Evolutionary conservation across 179 eudicot genomes (phyloP), one percentile per base, ranked within the genome.

Genomic region (Vitellaria paradoxa): DNA sequence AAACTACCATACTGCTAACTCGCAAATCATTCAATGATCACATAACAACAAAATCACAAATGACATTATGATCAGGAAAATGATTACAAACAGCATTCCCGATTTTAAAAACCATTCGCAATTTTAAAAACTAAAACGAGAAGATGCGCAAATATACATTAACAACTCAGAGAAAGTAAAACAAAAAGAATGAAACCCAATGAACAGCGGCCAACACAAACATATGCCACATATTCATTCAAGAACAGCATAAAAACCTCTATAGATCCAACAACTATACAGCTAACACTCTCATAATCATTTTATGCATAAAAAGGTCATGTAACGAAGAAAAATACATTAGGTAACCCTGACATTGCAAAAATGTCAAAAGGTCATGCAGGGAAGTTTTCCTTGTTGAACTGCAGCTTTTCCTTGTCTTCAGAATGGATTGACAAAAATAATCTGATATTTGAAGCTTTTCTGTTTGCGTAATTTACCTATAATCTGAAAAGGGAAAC

Each of bases 261-360:
- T 45, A 46, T 60, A 13, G 57, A 74, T 61, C 18, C 10, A 68
- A 68, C 64, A 68, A 49, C 45, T 18, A 57, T 40, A 59, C 8
- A 20, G 56, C 14, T 63, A 61, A 50, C 46, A 72, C 57, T n/a
- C n/a, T 59, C 18, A 37, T 45, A 24, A 66, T 63, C 14, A 74
- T 30, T 49, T 18, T 20, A 72, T 15, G 20, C 30, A 70, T 20
- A 60, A 37, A 37, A 14, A 75, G 24, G 23, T 30, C 68, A 49
- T 50, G 65, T 45, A 61, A 68, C 81, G 70, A 65, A 67, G 79
- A 69, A 69, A 68, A 75, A n/a, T 90, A 90, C 93, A 87, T 88
- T 90, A 57, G 88, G 87, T 80, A 90, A 83, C 81, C 91, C 93
- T 45, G 93, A 90, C 93, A 88, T 90, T 66, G 83, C 74, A 70